A percentile compares a stretch with the other conserved stretches of the same genome.
Evolutionary conservation across 805 yeast genomes (phyloP).

Genomic region (Millerozyma miso): DNA sequence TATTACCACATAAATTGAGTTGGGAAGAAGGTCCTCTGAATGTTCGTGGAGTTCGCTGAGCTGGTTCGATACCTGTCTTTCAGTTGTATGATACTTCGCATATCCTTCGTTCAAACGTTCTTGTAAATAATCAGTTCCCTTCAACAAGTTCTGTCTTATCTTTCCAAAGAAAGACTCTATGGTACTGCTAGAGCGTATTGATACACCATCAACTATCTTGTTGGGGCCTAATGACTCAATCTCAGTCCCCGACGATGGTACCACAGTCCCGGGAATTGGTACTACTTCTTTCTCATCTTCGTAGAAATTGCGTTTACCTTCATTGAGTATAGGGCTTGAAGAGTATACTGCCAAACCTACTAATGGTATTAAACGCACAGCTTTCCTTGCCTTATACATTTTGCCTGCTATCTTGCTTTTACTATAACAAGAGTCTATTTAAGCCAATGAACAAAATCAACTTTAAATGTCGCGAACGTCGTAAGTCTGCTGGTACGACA

Average conservation of each 20-base stretch:
- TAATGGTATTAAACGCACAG: neutral
- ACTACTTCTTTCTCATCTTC: conserved; percentile 44
- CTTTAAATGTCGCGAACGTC: neutral
- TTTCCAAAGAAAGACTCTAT: conserved; percentile 46
- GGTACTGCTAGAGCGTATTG: conserved; percentile 47
- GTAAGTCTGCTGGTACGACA: neutral
- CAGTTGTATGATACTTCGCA: conserved; percentile 50
- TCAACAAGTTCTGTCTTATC: conserved; percentile 35
- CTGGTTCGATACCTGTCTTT: conserved; percentile 60
- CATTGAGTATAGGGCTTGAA: conserved; percentile 10
- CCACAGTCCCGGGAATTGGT: conserved; percentile 49
- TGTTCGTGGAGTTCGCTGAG: conserved; percentile 59
- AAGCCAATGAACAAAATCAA: neutral
- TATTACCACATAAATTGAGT: conserved; percentile 60
- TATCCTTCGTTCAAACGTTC: conserved; percentile 45
- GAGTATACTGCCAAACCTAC: neutral
- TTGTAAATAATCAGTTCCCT: conserved; percentile 20
- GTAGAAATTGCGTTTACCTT: conserved; percentile 40
- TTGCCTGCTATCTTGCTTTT: neutral
- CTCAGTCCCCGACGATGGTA: conserved; percentile 40
- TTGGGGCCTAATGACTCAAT: conserved; percentile 43
- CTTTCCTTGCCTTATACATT: neutral
- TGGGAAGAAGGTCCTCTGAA: conserved; percentile 69
- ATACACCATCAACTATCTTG: conserved; percentile 49
- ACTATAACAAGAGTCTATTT: neutral